Percentiles rank a stretch among this genome's conserved stretches.
Evolutionary conservation across 23 red algal genomes (phyloP).

Genomic region (Gracilaria domingensis): DNA sequence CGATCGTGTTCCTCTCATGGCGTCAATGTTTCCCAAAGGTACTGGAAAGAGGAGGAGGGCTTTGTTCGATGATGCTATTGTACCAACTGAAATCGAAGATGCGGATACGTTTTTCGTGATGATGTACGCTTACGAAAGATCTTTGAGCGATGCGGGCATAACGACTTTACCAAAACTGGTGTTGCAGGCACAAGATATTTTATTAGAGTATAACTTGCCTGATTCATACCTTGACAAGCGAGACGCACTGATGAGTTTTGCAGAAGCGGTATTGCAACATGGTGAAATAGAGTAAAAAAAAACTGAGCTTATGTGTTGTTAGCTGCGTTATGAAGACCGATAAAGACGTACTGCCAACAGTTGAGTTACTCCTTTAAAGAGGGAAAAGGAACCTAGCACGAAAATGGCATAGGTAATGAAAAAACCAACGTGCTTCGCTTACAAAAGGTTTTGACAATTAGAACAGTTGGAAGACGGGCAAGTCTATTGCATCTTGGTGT

Average conservation of each 20-base stretch:
- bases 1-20: conserved; percentile 27
- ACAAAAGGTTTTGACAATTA: conserved; percentile 27
- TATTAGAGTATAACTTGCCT: conserved; percentile 27
- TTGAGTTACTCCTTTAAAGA: no score
- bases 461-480: background rate
- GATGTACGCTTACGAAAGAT: conserved; percentile 47
- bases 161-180: conserved; percentile 9
- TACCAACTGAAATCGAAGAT: conserved; percentile 67
- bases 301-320: background rate
- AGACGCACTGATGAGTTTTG: conserved; percentile 44
- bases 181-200: conserved; percentile 32
- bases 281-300: conserved; percentile 50
- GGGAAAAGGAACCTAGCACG: background rate
- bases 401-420: background rate
- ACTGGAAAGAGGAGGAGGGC: conserved; percentile 45
- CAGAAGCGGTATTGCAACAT: conserved; percentile 44
- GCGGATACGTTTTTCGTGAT: conserved; percentile 46
- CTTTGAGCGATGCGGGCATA: conserved; percentile 16
- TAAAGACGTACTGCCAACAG: background rate
- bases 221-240: conserved; percentile 73
- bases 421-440: background rate
- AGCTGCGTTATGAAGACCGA: background rate
- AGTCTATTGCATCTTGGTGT: conserved; percentile 78
- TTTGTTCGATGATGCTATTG: conserved; percentile 26
- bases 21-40: conserved; percentile 53